Percentiles rank a stretch among this genome's conserved stretches.
These are phyloP conservation scores for Penicillium roqueforti DNA, from an alignment of 495 filamentous ascomycete species.

Conservation along the genomic window DNA sequence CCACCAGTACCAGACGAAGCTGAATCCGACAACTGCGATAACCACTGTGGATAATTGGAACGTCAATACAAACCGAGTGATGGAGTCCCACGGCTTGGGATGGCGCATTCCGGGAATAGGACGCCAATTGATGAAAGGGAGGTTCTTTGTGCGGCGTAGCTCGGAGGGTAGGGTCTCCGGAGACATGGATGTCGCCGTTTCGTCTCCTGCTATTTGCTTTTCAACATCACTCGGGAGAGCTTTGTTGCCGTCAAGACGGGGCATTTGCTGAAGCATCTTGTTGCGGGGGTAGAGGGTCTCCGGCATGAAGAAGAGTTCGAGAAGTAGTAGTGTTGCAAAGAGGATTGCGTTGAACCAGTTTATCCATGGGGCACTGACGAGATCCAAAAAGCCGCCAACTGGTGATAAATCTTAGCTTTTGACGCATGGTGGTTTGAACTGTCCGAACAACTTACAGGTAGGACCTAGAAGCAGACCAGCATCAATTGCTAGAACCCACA, in stretches of 20 bases:
- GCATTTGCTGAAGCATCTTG: conserved; percentile 43
- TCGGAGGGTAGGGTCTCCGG: conserved; percentile 9
- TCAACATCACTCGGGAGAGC: conserved; percentile 22
- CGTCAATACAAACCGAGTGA: conserved; percentile 45
- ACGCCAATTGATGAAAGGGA: conserved; percentile 48
- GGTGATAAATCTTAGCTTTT: not conserved
- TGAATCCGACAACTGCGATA: conserved; percentile 48
- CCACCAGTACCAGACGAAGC: conserved; percentile 63
- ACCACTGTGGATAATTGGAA: conserved; percentile 46
- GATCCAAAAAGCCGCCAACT: conserved; percentile 55
- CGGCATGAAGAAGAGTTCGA: conserved; percentile 52
- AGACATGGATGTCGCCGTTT: not conserved
- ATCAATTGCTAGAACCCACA: conserved; percentile 60
- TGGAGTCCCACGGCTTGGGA: conserved; percentile 49
- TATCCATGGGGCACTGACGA: conserved; percentile 51
- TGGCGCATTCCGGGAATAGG: conserved; percentile 52
- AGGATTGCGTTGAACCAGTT: conserved; percentile 58
- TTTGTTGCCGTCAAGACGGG: conserved; percentile 5
- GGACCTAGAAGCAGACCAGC: conserved; percentile 55
- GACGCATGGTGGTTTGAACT: not conserved
- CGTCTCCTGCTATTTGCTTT: conserved; percentile 10
- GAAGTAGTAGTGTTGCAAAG: conserved; percentile 47
- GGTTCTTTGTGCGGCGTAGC: conserved; percentile 43
- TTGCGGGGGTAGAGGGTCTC: conserved; percentile 59
- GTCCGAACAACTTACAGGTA: conserved; percentile 19